phyloP scores from a whole-genome alignment of 768 basidiomycete genomes.

The Mycena venus region DNA sequence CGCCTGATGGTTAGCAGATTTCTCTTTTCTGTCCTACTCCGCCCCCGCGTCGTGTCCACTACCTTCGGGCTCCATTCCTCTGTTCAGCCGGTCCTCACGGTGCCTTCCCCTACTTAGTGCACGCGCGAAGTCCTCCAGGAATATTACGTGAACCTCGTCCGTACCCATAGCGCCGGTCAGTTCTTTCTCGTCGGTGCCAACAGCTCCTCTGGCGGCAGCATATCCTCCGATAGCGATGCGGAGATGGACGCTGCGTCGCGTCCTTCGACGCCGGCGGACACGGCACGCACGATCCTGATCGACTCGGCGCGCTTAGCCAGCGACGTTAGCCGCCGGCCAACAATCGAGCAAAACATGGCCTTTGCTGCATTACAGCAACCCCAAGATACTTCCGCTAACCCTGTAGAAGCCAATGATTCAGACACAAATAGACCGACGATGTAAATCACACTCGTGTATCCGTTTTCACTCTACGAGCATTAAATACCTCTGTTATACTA shows the following conservation, averaged over 20 bases:
- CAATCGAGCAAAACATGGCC: constrained; percentile 88
- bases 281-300: constrained; percentile 48
- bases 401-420: constrained; percentile 14
- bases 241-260: constrained; percentile 71
- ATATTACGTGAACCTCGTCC: constrained; percentile 94
- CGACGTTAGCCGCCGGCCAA: constrained; percentile 69
- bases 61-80: constrained; percentile 21
- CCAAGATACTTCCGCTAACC: constrained; percentile 39
- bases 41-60: constrained; percentile 28
- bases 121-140: constrained; percentile 91
- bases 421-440: constrained; percentile 13
- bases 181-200: constrained; percentile 66
- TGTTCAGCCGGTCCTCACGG: constrained; percentile 29
- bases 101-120: constrained; percentile 68
- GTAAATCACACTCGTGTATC: constrained; percentile 15
- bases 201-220: constrained; percentile 47
- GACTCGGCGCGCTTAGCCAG: constrained; percentile 54
- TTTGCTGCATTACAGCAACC: constrained; percentile 78
- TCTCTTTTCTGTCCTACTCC: constrained; percentile 37
- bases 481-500: constrained; percentile 40
- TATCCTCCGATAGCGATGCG: constrained; percentile 66
- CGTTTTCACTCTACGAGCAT: constrained; percentile 6
- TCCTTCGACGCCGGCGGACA: constrained; percentile 62
- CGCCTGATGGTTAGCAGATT: constrained; percentile 84
- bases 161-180: constrained; percentile 78